Base-by-base conservation (phyloP, 2,329 filamentous ascomycete genomes). In the Aspergillus sergii region DNA sequence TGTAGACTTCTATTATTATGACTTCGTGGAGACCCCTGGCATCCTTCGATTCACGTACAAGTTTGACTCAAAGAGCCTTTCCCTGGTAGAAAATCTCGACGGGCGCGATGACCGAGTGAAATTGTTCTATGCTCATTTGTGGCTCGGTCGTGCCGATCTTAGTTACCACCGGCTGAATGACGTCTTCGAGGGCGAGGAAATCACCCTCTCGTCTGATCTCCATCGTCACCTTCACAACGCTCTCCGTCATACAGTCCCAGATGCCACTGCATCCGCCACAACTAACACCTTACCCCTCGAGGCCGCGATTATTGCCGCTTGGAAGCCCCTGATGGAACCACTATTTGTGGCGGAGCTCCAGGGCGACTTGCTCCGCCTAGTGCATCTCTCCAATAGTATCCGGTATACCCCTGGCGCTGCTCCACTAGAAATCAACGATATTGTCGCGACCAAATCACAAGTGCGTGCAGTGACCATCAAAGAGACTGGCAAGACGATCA, bases 311-410 rank as follows among this genome's bases (percentile, higher is more conserved):
- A 50, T 69, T 10, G 61, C 68, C 11, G 65, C 65, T 5, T 69
- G 68, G 68, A 41, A 59, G 64, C 10, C 64, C 58, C n/a, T 59
- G 67, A 36, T 60, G 61, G 3, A 62, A 54, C 66, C 68, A 2
- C 46, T 68, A 2, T 36, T 65, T 1, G n/a, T 60, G 7, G 26
- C 23, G 8, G 59, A 56, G 0, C 21, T 68, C 7, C 60, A 64
- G 16, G 66, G 58, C 16, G 60, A 69, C 34, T 48, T 69, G n/a
- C 62, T 69, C 5, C 58, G 55, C 9, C 57, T 69, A 32, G 64
- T 69, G 3, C 68, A 69, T 36, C 63, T 51, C 5, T 68, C 66
- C 0, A 69, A 69, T 46, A 39, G 43, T 6, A 66, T 67, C 41
- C 61, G 63, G 11, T 69, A 68, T 48, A 51, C 30, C 5, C 8